These are phyloP conservation scores for Boletus sensibilis DNA, from an alignment of 768 basidiomycete species.

Conservation along the genomic window DNA sequence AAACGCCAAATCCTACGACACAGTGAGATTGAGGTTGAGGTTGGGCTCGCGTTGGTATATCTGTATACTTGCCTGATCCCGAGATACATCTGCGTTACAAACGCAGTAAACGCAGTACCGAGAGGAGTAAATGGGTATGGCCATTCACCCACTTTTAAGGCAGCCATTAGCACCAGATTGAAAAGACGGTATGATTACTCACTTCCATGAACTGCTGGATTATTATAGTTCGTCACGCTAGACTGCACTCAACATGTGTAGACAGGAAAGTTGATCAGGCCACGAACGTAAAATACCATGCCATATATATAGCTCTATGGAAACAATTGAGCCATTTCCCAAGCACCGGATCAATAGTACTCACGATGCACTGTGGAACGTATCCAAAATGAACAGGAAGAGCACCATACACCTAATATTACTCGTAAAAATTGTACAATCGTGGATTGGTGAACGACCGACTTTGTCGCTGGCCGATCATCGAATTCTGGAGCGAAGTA, in stretches of 20 bases:
- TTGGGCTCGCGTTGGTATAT: neutral
- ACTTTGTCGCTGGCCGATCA: conserved; percentile 13
- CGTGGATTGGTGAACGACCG: neutral
- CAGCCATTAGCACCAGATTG: neutral
- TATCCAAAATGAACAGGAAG: conserved; percentile 20
- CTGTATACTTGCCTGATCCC: conserved; percentile 39
- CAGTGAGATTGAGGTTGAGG: neutral
- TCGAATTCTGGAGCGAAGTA: conserved; percentile 9
- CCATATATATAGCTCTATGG: conserved; percentile 18
- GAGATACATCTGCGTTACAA: conserved; percentile 50
- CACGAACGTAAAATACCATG: conserved; percentile 20
- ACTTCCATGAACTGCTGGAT: conserved; percentile 14
- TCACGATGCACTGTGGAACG: conserved; percentile 20
- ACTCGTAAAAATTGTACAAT: neutral
- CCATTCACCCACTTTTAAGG: conserved; percentile 41
- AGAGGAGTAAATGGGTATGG: conserved; percentile 49
- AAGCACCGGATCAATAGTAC: neutral
- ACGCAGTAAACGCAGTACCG: conserved; percentile 44
- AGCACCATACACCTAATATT: conserved; percentile 13
- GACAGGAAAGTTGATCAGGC: neutral
- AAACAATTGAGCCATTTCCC: neutral
- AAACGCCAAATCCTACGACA: conserved; percentile 16
- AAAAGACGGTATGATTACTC: neutral
- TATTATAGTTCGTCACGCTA: conserved; percentile 15
- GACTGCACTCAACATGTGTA: neutral